phyloP scores from a whole-genome alignment of 2,329 filamentous ascomycete species.

The Penicillium janthinellum region DNA sequence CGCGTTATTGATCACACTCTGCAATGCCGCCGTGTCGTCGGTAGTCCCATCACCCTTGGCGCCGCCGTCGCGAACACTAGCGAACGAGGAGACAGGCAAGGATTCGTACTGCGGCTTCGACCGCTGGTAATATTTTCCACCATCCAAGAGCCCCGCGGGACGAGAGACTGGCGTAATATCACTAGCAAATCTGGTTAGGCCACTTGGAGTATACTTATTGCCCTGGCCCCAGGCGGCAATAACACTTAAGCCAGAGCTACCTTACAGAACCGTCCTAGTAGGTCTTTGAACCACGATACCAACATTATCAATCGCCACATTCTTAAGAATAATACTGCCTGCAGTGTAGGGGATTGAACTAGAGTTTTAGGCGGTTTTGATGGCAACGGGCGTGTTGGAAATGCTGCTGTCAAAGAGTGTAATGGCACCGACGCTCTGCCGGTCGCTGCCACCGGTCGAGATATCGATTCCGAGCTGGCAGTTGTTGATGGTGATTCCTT shows the following conservation, averaged over 20 bases:
- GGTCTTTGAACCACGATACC: not conserved
- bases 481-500: conserved; percentile 53
- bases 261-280: not conserved
- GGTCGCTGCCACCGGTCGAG: conserved; percentile 31
- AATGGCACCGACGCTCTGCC: not conserved
- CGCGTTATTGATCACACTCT: not conserved
- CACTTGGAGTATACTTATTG: not conserved
- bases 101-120: conserved; percentile 17
- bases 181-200: not conserved
- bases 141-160: conserved; percentile 5
- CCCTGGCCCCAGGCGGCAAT: not conserved
- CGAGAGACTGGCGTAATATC: conserved; percentile 2
- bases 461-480: conserved; percentile 49
- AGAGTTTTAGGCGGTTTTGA: not conserved
- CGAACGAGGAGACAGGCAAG: conserved; percentile 2
- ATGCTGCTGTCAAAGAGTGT: not conserved
- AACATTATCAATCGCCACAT: not conserved
- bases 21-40: conserved; percentile 36
- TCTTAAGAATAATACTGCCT: not conserved
- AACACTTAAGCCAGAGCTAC: not conserved
- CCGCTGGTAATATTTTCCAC: conserved; percentile 9
- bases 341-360: not conserved
- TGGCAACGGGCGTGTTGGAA: not conserved
- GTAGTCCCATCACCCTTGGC: conserved; percentile 54
- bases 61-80: conserved; percentile 3